phyloP scores from a whole-genome alignment of 1,284 basidiomycete species.

The Leccinum fuscescens region DNA sequence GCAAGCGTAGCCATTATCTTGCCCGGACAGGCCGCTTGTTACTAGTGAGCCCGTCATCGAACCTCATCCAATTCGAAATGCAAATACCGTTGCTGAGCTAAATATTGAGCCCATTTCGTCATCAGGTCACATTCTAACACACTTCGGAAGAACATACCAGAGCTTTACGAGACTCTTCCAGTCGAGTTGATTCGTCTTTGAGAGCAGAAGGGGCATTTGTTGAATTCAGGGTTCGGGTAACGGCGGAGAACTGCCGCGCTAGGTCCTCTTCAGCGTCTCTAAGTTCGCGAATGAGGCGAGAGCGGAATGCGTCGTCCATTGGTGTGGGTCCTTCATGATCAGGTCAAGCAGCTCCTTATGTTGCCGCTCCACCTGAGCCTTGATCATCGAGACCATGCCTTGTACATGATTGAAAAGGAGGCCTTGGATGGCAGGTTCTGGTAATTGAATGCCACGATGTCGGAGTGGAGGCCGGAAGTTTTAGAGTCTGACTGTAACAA shows the following conservation, averaged over 20 bases:
- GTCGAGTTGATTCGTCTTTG: too few relatives aligned
- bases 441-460: neutral
- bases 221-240: slow-evolving; percentile 28
- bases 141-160: too few relatives aligned
- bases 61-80: too few relatives aligned
- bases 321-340: slow-evolving; percentile 45
- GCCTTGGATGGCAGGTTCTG: neutral
- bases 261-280: slow-evolving; percentile 64
- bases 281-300: slow-evolving; percentile 67
- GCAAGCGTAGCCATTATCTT: too few relatives aligned
- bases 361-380: slow-evolving; percentile 63
- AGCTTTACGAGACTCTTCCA: too few relatives aligned
- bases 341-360: slow-evolving; percentile 69
- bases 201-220: slow-evolving; percentile 24
- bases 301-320: slow-evolving; percentile 46
- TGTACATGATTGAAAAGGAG: slow-evolving; percentile 21
- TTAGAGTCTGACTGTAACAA: neutral
- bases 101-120: too few relatives aligned
- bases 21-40: too few relatives aligned
- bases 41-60: too few relatives aligned
- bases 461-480: neutral
- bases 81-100: too few relatives aligned
- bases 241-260: slow-evolving; percentile 50
- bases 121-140: too few relatives aligned
- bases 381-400: slow-evolving; percentile 53